Evolutionary conservation across 163 green algal species (phyloP).

Genomic region (Chloromonas sp.): DNA sequence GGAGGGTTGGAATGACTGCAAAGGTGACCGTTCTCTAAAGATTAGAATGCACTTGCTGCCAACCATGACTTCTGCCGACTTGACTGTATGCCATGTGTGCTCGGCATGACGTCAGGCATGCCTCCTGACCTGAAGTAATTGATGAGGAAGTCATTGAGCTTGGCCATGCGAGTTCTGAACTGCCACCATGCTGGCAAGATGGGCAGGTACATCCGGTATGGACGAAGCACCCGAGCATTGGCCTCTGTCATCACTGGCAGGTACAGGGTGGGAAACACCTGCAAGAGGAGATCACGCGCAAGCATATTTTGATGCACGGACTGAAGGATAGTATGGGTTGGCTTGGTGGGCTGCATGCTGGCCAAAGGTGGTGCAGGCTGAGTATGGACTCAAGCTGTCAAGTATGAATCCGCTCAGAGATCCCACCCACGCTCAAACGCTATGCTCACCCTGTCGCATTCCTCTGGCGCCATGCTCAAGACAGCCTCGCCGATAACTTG

Average conservation of each 20-base stretch:
- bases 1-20: no score
- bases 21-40: no score
- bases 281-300: conserved; percentile 2
- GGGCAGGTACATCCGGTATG: conserved; percentile 79
- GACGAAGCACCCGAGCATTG: conserved; percentile 76
- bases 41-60: no score
- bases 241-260: conserved; percentile 92
- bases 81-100: no score
- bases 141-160: conserved; percentile 82
- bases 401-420: neutral
- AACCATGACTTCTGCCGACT: no score
- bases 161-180: conserved; percentile 43
- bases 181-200: conserved; percentile 52
- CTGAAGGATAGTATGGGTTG: neutral
- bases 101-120: neutral
- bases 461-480: conserved; percentile 77
- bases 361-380: neutral
- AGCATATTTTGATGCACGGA: neutral
- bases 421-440: neutral
- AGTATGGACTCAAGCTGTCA: no score
- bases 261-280: conserved; percentile 90
- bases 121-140: conserved; percentile 52
- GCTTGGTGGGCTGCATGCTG: neutral
- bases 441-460: conserved; percentile 73
- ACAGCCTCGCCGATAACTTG: conserved; percentile 90